Conservation (phyloP, 441 rosid species). For the Cnidoscolus chayamansa region DNA sequence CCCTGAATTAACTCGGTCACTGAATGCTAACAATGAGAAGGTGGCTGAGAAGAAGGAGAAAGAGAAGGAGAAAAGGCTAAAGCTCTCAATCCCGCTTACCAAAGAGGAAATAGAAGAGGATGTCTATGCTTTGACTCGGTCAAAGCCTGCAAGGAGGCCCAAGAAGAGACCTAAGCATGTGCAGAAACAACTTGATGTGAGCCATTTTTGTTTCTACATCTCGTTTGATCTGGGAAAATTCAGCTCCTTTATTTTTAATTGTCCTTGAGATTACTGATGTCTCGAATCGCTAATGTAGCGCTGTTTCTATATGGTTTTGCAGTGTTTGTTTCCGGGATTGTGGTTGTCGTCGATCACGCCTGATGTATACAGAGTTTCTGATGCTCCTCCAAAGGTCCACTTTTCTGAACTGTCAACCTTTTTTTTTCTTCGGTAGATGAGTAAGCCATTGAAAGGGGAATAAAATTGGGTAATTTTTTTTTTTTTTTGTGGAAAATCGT, state of each 20-base stretch:
- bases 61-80: slow-evolving; percentile 25
- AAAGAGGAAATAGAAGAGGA: slow-evolving; percentile 41
- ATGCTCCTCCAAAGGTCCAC: slow-evolving; percentile 42
- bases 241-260: not conserved
- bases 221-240: not conserved
- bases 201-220: slow-evolving; percentile 2
- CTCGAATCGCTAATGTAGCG: not conserved
- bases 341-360: slow-evolving; percentile 58
- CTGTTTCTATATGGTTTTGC: slow-evolving; percentile 24
- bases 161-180: slow-evolving; percentile 34
- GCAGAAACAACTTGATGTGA: slow-evolving; percentile 46
- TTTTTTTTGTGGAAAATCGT: not conserved
- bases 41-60: slow-evolving; percentile 25
- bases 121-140: slow-evolving; percentile 30
- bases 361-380: slow-evolving; percentile 53
- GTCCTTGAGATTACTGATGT: not conserved
- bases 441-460: not conserved
- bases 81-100: slow-evolving; percentile 33
- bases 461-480: not conserved
- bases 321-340: slow-evolving; percentile 59
- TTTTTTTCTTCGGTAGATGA: not conserved
- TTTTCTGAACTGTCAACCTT: not conserved
- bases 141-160: slow-evolving; percentile 35
- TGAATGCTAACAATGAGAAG: slow-evolving; percentile 31
- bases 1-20: slow-evolving; percentile 29